These are phyloP conservation scores for Dispira simplex DNA, from an alignment of 192 early-diverging fungal species.

Conservation along the genomic window DNA sequence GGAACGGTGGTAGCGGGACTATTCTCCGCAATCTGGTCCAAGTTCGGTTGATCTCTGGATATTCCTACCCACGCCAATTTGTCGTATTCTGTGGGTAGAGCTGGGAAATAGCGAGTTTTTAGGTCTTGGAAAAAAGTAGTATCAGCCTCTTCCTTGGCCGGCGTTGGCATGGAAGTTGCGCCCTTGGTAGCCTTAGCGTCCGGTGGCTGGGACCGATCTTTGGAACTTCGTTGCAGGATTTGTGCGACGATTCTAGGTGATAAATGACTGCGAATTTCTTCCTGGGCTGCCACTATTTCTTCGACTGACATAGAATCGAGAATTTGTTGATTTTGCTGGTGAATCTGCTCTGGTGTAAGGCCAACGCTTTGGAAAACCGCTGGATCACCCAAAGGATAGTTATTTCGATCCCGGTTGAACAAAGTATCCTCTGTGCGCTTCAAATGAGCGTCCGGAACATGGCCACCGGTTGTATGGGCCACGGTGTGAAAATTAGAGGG, in stretches of 20 bases:
- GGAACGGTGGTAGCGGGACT: neutral
- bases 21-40: neutral
- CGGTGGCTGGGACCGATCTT: conserved; percentile 12
- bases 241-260: conserved; percentile 47
- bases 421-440: too few relatives aligned
- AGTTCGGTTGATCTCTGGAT: neutral
- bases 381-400: too few relatives aligned
- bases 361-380: too few relatives aligned
- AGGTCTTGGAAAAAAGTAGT: conserved; percentile 20
- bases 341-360: conserved; percentile 22
- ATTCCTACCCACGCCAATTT: conserved; percentile 55
- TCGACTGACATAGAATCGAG: conserved; percentile 46
- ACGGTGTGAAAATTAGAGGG: neutral
- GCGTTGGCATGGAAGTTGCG: neutral
- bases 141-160: conserved; percentile 18
- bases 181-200: conserved; percentile 13
- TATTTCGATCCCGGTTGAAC: too few relatives aligned
- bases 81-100: conserved; percentile 36
- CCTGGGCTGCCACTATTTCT: conserved; percentile 52
- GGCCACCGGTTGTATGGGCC: conserved; percentile 19
- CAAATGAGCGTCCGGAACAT: too few relatives aligned
- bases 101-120: conserved; percentile 34
- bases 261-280: conserved; percentile 44
- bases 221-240: conserved; percentile 25
- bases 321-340: conserved; percentile 31